phyloP scores from a whole-genome alignment of 1,284 basidiomycete genomes.

The Boletus chippewaensis region DNA sequence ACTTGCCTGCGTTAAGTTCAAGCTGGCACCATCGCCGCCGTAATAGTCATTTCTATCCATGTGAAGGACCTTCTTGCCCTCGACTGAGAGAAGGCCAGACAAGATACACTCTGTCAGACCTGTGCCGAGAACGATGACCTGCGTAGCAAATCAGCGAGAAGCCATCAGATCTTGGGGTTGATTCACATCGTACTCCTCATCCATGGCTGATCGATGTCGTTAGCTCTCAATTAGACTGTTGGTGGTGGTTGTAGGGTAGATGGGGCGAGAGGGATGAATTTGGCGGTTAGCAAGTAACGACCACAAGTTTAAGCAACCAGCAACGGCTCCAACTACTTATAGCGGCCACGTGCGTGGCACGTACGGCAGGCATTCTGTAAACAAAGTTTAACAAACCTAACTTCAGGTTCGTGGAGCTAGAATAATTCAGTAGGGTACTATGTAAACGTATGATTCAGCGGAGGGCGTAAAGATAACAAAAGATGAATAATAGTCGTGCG shows the following conservation, averaged over 20 bases:
- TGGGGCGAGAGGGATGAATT: conserved; percentile 2
- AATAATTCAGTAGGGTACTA: conserved; percentile 3
- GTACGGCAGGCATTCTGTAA: conserved; percentile 2
- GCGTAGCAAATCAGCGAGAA: conserved; percentile 18
- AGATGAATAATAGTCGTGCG: not conserved
- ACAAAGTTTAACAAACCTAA: conserved; percentile 15
- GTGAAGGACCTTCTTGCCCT: conserved; percentile 99
- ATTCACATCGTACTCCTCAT: conserved; percentile 84
- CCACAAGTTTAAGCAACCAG: conserved; percentile 3
- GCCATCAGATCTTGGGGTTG: conserved; percentile 17
- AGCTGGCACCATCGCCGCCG: conserved; percentile 93
- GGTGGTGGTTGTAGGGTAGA: conserved; percentile 13
- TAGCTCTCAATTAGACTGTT: conserved; percentile 10
- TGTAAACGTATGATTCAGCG: conserved; percentile 9
- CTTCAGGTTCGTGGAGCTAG: not conserved
- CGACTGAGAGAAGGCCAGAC: conserved; percentile 92
- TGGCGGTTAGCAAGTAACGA: conserved; percentile 20
- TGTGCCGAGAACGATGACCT: conserved; percentile 94
- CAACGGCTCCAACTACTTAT: conserved; percentile 22
- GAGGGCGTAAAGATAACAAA: conserved; percentile 6
- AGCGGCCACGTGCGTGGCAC: conserved; percentile 26
- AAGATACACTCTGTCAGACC: conserved; percentile 98
- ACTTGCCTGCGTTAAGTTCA: conserved; percentile 92
- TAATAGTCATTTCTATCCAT: conserved; percentile 99
- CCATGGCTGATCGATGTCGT: conserved; percentile 46